Percentiles rank a stretch among this genome's conserved stretches.
These are phyloP conservation scores for Aspergillus tanneri DNA, from an alignment of 2,329 filamentous ascomycete species.

Conservation along the genomic window DNA sequence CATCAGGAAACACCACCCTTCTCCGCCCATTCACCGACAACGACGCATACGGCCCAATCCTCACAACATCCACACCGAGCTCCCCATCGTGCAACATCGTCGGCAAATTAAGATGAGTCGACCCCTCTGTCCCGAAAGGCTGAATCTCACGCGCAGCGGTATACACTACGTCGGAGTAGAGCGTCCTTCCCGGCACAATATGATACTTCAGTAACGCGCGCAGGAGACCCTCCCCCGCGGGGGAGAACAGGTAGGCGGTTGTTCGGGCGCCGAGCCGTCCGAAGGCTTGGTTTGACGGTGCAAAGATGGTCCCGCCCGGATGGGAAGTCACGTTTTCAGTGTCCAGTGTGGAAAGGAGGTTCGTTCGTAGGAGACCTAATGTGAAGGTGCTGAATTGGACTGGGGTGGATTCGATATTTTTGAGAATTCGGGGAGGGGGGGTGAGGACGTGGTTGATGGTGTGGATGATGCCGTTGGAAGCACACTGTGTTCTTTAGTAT, in stretches of 20 bases:
- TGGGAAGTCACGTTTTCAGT: neutral
- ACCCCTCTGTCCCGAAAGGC: constrained; percentile 40
- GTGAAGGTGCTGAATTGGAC: constrained; percentile 5
- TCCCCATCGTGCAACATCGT: constrained; percentile 67
- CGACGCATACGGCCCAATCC: constrained; percentile 65
- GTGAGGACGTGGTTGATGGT: constrained; percentile 3
- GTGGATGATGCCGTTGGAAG: constrained; percentile 4
- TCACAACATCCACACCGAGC: constrained; percentile 69
- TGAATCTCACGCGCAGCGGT: constrained; percentile 54
- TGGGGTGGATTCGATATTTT: neutral
- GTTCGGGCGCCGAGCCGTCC: constrained; percentile 1
- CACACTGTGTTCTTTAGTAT: neutral
- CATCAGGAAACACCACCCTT: constrained; percentile 66
- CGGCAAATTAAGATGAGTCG: constrained; percentile 58
- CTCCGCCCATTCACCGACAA: constrained; percentile 75
- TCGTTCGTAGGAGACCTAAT: neutral
- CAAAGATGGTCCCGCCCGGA: constrained; percentile 6
- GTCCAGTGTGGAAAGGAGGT: neutral
- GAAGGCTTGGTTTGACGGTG: constrained; percentile 9
- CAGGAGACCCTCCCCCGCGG: constrained; percentile 5
- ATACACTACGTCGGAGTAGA: constrained; percentile 43
- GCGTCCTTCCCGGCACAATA: constrained; percentile 7
- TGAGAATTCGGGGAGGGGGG: neutral
- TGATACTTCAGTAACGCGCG: constrained; percentile 6
- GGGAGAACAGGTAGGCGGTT: constrained; percentile 2